Percentiles rank a stretch among this genome's conserved stretches.
phyloP scores from a whole-genome alignment of 2,329 filamentous ascomycete species.

The Ophiocordyceps camponoti-leonardi region DNA sequence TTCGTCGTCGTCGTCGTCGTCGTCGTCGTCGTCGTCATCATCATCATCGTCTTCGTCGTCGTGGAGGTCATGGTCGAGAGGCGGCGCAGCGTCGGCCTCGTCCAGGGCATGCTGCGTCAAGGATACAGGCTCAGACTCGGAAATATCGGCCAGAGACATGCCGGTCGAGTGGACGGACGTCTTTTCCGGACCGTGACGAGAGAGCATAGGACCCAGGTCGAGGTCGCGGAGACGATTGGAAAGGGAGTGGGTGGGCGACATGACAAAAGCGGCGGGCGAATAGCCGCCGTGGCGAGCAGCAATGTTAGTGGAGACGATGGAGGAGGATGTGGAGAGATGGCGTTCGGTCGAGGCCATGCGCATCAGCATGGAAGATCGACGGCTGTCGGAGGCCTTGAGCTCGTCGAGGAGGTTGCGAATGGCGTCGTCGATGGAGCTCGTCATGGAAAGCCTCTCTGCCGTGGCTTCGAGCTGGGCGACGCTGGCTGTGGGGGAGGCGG shows the following conservation, averaged over 20 bases:
- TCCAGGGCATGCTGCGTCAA: constrained; percentile 35
- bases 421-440: constrained; percentile 61
- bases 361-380: constrained; percentile 41
- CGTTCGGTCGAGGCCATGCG: constrained; percentile 17
- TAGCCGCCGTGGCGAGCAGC: constrained; percentile 52
- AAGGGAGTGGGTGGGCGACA: constrained; percentile 48
- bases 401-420: constrained; percentile 58
- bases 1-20: constrained; percentile 19
- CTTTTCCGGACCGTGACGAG: constrained; percentile 37
- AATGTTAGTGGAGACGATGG: constrained; percentile 54
- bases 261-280: constrained; percentile 49
- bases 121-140: constrained; percentile 35
- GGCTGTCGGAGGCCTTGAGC: constrained; percentile 52
- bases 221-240: constrained; percentile 32
- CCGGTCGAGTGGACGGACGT: constrained; percentile 28
- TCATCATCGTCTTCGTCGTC: too few species aligned
- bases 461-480: constrained; percentile 60
- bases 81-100: constrained; percentile 27
- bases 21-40: constrained; percentile 20
- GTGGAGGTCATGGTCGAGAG: too few species aligned
- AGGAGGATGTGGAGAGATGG: constrained; percentile 32
- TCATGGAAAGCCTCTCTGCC: constrained; percentile 56
- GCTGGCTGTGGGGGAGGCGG: constrained; percentile 46
- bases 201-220: constrained; percentile 21
- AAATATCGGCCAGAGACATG: constrained; percentile 36